Base-by-base conservation (phyloP, 768 basidiomycete genomes). In the Tulasnella sp. region DNA sequence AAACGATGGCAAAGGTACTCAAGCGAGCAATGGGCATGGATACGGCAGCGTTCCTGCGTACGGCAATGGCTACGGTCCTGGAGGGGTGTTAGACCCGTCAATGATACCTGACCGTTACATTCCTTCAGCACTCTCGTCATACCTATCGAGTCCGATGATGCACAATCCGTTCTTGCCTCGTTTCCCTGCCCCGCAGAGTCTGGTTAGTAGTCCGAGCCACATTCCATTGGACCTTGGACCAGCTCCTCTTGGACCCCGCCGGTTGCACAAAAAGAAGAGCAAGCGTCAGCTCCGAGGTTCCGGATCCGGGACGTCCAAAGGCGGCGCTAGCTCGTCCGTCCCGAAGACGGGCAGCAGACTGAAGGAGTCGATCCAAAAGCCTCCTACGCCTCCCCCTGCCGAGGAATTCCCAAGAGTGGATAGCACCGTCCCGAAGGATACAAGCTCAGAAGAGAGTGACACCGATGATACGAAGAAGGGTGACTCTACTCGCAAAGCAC, bases 161-260 rank as follows among this genome's bases (percentile, higher is more conserved):
- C 78, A 79, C 56, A 79, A 81, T 27, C 80, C 80, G 16, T 81
- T 81, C 78, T 46, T 81, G 27, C 80, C 80, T 58, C 71, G 73
- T n/a, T 78, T 78, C 77, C 78, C 78, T 62, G 19, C 73, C 24
- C 78, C 68, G 36, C 72, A 72, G 16, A 76, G 74, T 18, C 24
- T 79, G 31, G 78, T 62, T 38, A 62, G 74, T 71, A 40, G 52
- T 21, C 78, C 44, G 8, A 62, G 38, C 34, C 58, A 68, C 36
- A 52, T 58, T 10, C 72, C 78, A 27, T 36, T 58, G 16, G 72
- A 72, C 24, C 36, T 75, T 19, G 71, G 75, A 44, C 77, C 77
- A 3, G 75, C 78, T 74, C 71, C 77, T 21, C 40, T 42, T 44
- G 40, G 34, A 6, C 24, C 24, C 12, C 68, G 62, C n/a, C 62